A percentile compares a stretch with the other conserved stretches of the same genome.
These are phyloP conservation scores for Carex pumila DNA, from an alignment of 176 grass and related monocot genomes.

Conservation along the genomic window DNA sequence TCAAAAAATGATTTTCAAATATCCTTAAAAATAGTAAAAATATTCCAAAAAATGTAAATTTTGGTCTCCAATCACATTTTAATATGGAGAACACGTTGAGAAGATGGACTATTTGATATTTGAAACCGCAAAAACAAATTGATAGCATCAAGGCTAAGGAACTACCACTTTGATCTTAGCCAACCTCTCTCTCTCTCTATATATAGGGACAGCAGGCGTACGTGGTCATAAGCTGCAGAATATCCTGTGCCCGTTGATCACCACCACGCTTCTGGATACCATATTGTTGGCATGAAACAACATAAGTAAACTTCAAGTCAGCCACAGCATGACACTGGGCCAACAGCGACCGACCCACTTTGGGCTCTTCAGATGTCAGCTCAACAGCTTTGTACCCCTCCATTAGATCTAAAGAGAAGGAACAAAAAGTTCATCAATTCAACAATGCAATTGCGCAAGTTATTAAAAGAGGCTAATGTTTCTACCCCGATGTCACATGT, in stretches of 20 bases:
- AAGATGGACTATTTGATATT: too few species aligned
- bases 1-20: too few species aligned
- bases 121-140: too few species aligned
- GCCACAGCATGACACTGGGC: constrained; percentile 88
- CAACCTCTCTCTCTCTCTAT: too few species aligned
- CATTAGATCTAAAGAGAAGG: constrained; percentile 61
- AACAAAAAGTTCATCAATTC: neutral
- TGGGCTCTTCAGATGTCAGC: constrained; percentile 52
- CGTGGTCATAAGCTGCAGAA: constrained; percentile 82
- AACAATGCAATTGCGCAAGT: neutral
- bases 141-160: too few species aligned
- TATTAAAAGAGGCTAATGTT: neutral
- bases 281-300: constrained; percentile 96
- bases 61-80: too few species aligned
- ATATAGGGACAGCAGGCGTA: constrained; percentile 25
- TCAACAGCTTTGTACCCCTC: constrained; percentile 77
- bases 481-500: neutral
- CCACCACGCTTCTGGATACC: constrained; percentile 88
- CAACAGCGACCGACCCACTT: constrained; percentile 42
- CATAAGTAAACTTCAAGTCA: constrained; percentile 98
- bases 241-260: constrained; percentile 69
- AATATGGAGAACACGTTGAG: too few species aligned
- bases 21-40: too few species aligned
- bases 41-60: too few species aligned
- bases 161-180: too few species aligned